Evolutionary conservation across 2,329 filamentous ascomycete genomes (phyloP).

Genomic region (Fusarium coicis): DNA sequence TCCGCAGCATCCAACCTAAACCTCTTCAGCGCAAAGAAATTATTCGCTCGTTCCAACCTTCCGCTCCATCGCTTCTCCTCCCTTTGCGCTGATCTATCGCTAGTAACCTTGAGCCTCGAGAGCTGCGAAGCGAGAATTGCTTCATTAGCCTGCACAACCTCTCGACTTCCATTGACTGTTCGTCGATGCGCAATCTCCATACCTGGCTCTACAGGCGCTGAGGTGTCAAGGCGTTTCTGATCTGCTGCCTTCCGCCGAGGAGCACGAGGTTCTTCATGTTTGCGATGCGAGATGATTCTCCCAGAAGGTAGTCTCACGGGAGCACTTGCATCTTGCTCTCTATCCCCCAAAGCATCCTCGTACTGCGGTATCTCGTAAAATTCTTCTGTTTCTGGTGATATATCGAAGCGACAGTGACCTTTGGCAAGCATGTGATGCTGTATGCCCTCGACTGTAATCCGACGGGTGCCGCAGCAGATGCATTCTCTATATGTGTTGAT

Average conservation of each 20-base stretch:
- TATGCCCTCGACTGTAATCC: slow-evolving; percentile 55
- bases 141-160: background rate
- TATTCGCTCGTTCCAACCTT: background rate
- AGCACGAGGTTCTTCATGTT: background rate
- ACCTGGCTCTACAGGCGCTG: background rate
- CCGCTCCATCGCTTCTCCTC: background rate
- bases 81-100: background rate
- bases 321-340: rapidly evolving
- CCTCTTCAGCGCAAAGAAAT: background rate
- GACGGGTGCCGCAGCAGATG: slow-evolving; percentile 59
- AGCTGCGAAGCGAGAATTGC: background rate
- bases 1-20: background rate
- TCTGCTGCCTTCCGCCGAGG: rapidly evolving
- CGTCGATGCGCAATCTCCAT: background rate
- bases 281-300: background rate
- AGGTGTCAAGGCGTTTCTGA: rapidly evolving
- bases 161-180: background rate
- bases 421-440: slow-evolving; percentile 64
- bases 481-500: slow-evolving; percentile 63
- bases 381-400: slow-evolving; percentile 53
- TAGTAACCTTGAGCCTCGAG: background rate
- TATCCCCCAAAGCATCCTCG: background rate
- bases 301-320: background rate
- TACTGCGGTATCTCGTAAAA: slow-evolving; percentile 40
- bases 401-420: slow-evolving; percentile 59